These are phyloP conservation scores for Coccomyxa subellipsoidea DNA, from an alignment of 163 green algal species.

Conservation along the genomic window DNA sequence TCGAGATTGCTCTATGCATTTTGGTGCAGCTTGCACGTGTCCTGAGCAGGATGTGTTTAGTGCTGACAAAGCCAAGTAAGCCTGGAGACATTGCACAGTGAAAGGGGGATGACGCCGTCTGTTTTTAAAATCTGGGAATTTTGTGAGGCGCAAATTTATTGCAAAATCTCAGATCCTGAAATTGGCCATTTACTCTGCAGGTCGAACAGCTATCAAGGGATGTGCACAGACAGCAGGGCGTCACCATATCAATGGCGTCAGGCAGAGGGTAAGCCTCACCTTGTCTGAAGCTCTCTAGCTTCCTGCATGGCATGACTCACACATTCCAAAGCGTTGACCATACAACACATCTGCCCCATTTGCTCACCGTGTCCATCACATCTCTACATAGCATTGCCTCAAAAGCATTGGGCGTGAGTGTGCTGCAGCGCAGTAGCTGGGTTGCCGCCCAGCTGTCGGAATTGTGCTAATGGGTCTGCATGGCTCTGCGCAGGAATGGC, in stretches of 20 bases:
- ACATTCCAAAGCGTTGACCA: too few species aligned
- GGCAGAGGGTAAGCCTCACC: not conserved
- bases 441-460: too few species aligned
- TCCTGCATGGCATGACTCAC: too few species aligned
- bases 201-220: slow-evolving; percentile 42
- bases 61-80: not conserved
- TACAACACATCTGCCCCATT: too few species aligned
- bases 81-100: too few species aligned
- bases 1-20: not conserved
- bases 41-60: not conserved
- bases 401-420: too few species aligned
- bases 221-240: slow-evolving; percentile 17
- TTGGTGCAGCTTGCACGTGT: not conserved
- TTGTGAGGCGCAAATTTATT: too few species aligned
- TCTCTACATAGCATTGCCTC: too few species aligned
- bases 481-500: slow-evolving; percentile 14
- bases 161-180: too few species aligned
- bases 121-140: not conserved
- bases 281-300: not conserved
- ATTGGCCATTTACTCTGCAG: slow-evolving; percentile 10
- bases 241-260: slow-evolving; percentile 34
- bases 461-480: not conserved
- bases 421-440: too few species aligned
- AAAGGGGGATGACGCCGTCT: too few species aligned
- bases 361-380: too few species aligned